A percentile compares a stretch with the other conserved stretches of the same genome.
Conservation (phyloP, 139 green algal genomes). For the Yamagishiella unicocca region DNA sequence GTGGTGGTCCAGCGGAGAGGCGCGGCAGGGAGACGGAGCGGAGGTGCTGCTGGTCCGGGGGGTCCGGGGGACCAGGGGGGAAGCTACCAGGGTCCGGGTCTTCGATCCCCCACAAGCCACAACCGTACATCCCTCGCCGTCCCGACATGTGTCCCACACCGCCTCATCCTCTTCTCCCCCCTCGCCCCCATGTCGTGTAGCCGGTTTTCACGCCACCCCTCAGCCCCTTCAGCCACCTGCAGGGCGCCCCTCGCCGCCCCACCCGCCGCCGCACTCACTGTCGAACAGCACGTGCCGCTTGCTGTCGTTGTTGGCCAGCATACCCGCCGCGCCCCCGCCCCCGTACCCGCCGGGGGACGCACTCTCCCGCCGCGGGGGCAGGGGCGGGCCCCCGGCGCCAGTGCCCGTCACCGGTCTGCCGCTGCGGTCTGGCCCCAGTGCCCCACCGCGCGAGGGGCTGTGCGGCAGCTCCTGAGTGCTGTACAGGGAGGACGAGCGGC, state of each 20-base stretch:
- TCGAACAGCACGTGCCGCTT: slow-evolving; percentile 39
- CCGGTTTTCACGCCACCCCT: too few relatives aligned
- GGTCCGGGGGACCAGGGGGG: too few relatives aligned
- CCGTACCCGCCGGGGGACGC: slow-evolving; percentile 7
- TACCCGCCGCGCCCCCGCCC: neutral
- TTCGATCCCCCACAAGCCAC: too few relatives aligned
- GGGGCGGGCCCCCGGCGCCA: neutral
- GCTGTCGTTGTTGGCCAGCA: slow-evolving; percentile 19
- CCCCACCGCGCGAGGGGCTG: neutral
- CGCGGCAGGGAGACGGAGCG: too few relatives aligned
- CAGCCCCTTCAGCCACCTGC: too few relatives aligned
- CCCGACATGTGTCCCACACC: too few relatives aligned
- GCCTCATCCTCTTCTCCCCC: too few relatives aligned
- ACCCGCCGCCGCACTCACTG: slow-evolving; percentile 17
- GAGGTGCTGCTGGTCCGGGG: too few relatives aligned
- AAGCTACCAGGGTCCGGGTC: too few relatives aligned
- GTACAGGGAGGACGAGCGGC: neutral
- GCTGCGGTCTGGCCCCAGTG: neutral
- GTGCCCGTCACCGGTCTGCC: neutral
- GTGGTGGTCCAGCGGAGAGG: too few relatives aligned
- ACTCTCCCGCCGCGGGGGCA: neutral
- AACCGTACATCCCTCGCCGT: too few relatives aligned
- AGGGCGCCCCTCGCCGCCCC: neutral
- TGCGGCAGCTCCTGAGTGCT: neutral
- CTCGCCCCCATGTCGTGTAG: too few relatives aligned